Conservation (phyloP, 139 green algal genomes). For the Picochlorum sp. region DNA sequence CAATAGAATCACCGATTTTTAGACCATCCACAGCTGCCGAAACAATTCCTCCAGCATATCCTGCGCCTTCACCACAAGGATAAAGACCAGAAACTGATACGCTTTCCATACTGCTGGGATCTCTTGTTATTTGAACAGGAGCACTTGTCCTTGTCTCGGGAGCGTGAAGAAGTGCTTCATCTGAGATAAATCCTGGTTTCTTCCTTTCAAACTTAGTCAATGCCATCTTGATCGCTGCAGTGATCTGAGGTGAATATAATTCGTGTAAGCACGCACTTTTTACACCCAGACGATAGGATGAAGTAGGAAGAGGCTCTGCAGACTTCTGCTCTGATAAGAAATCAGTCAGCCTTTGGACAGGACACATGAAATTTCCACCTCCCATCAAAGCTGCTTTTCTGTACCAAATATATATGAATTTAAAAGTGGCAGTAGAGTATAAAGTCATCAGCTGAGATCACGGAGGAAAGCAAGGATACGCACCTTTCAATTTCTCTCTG, state of each 20-base stretch:
- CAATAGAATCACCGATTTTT: conserved; percentile 23
- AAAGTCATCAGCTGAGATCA: no score
- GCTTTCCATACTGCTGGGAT: conserved; percentile 20
- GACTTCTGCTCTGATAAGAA: conserved; percentile 40
- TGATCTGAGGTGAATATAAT: conserved; percentile 54
- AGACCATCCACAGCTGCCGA: conserved; percentile 70
- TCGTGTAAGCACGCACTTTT: conserved; percentile 36
- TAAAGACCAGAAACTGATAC: conserved; percentile 44
- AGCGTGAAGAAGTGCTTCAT: conserved; percentile 47
- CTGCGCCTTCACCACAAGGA: conserved; percentile 68
- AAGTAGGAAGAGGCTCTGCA: conserved; percentile 31
- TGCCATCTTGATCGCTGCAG: conserved; percentile 36
- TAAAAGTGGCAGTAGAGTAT: conserved; percentile 2
- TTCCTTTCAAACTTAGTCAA: conserved; percentile 38
- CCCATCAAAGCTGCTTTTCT: conserved; percentile 41
- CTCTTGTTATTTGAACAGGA: conserved; percentile 39
- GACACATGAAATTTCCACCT: conserved; percentile 50
- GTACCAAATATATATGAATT: no score
- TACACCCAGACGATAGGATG: conserved; percentile 68
- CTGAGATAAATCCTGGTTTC: conserved; percentile 40
- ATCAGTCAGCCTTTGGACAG: conserved; percentile 62
- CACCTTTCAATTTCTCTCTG: conserved; percentile 37
- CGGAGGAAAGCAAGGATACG: no score
- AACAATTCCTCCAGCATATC: conserved; percentile 80
- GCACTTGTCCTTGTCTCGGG: conserved; percentile 68